Percentiles rank a stretch among this genome's conserved stretches.
phyloP scores from a whole-genome alignment of 2,329 filamentous ascomycete species.

The Ascochyta viciae-villosae region DNA sequence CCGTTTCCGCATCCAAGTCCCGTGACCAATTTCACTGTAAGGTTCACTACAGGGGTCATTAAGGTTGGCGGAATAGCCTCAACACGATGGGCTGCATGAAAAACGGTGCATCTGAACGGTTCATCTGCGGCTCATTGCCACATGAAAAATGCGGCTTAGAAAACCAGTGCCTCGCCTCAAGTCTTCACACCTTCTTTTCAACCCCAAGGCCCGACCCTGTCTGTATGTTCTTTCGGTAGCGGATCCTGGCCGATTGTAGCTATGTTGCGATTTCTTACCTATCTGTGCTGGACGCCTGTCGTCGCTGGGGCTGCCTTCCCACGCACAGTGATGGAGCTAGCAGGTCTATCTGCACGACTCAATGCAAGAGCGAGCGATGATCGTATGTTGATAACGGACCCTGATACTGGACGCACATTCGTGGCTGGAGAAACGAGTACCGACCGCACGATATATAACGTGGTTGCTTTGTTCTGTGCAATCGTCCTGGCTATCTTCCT shows the following conservation, averaged over 20 bases:
- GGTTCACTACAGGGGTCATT: neutral
- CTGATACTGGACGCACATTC: slow-evolving; percentile 16
- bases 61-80: slow-evolving; percentile 1
- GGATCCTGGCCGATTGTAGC: neutral
- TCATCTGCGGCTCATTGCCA: neutral
- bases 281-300: slow-evolving; percentile 1
- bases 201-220: neutral
- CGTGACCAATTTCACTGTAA: neutral
- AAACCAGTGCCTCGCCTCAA: neutral
- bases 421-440: slow-evolving; percentile 18
- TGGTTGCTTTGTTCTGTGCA: slow-evolving; percentile 18
- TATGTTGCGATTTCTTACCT: slow-evolving; percentile 6
- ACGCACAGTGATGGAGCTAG: neutral
- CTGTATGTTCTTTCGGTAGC: neutral
- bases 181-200: neutral
- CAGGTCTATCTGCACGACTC: neutral
- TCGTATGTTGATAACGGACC: slow-evolving; percentile 16
- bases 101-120: neutral
- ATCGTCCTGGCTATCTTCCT: slow-evolving; percentile 14
- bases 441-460: slow-evolving; percentile 20
- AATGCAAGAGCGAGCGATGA: slow-evolving; percentile 6
- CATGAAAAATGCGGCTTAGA: slow-evolving; percentile 1
- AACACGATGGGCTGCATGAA: neutral
- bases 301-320: slow-evolving; percentile 4
- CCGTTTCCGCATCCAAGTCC: neutral